Conservation (phyloP, 768 basidiomycete species). For the Nevesoporus exiguus region DNA sequence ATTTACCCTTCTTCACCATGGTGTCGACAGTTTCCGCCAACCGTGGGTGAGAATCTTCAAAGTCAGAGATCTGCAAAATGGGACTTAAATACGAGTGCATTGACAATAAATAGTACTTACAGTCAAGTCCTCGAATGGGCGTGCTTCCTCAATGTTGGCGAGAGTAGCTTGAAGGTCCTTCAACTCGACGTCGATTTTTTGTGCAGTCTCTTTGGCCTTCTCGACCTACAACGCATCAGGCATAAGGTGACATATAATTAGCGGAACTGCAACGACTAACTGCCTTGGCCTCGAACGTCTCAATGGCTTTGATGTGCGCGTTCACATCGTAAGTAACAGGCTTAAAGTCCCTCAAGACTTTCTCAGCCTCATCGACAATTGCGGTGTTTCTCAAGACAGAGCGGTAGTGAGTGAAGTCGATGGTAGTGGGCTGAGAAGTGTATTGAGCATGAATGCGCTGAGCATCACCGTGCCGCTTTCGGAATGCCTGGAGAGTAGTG, state of each 20-base stretch:
- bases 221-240: constrained; percentile 52
- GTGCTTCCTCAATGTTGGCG: constrained; percentile 94
- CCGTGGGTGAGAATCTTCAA: constrained; percentile 89
- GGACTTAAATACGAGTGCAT: background rate
- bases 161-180: constrained; percentile 90
- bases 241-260: constrained; percentile 4
- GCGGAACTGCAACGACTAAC: constrained; percentile 45
- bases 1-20: constrained; percentile 97
- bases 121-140: constrained; percentile 96
- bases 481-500: constrained; percentile 87
- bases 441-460: constrained; percentile 66
- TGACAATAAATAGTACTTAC: constrained; percentile 44
- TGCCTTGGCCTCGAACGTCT: constrained; percentile 94
- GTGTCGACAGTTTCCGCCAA: constrained; percentile 87
- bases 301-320: constrained; percentile 90
- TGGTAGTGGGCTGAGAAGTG: constrained; percentile 67
- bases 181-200: constrained; percentile 88
- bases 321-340: constrained; percentile 90
- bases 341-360: constrained; percentile 83
- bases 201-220: constrained; percentile 84
- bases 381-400: constrained; percentile 88
- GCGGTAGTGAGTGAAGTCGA: constrained; percentile 93
- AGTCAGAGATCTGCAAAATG: constrained; percentile 69
- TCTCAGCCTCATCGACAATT: constrained; percentile 91
- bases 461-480: constrained; percentile 91